Percentiles rank a stretch among this genome's conserved stretches.
phyloP scores from a whole-genome alignment of 805 yeast species.

The Lipomyces chichibuensis region DNA sequence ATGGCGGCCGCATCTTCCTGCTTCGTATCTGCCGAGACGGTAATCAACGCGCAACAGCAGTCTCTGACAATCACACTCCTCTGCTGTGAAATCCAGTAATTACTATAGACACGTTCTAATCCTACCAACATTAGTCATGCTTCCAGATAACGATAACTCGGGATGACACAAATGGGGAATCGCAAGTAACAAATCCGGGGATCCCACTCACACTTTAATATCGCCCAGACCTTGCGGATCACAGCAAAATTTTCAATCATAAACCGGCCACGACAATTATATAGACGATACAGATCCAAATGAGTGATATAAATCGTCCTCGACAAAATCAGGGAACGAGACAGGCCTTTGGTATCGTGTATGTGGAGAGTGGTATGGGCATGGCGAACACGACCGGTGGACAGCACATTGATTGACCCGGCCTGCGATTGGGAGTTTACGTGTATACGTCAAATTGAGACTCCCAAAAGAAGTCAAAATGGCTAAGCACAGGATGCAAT shows the following conservation, averaged over 20 bases:
- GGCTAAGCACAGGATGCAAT: neutral
- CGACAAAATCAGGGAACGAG: neutral
- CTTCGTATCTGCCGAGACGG: neutral
- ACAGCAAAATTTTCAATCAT: neutral
- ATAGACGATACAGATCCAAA: neutral
- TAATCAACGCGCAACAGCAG: neutral
- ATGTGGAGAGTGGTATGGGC: neutral
- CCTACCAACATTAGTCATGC: neutral
- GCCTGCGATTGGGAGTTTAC: neutral
- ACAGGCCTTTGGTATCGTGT: neutral
- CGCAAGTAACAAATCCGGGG: neutral
- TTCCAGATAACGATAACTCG: neutral
- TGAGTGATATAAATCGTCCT: neutral
- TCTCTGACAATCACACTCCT: neutral
- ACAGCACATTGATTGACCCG: neutral
- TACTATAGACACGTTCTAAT: neutral
- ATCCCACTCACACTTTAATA: neutral
- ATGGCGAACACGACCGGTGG: neutral
- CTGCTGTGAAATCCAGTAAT: neutral
- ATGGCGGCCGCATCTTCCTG: slow-evolving; percentile 42
- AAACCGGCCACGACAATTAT: neutral
- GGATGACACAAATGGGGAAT: neutral
- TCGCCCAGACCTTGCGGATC: neutral
- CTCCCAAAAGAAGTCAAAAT: neutral
- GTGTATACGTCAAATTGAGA: neutral